These are phyloP conservation scores for Bondarzewia mesenterica DNA, from an alignment of 1,284 basidiomycete genomes.

Conservation along the genomic window DNA sequence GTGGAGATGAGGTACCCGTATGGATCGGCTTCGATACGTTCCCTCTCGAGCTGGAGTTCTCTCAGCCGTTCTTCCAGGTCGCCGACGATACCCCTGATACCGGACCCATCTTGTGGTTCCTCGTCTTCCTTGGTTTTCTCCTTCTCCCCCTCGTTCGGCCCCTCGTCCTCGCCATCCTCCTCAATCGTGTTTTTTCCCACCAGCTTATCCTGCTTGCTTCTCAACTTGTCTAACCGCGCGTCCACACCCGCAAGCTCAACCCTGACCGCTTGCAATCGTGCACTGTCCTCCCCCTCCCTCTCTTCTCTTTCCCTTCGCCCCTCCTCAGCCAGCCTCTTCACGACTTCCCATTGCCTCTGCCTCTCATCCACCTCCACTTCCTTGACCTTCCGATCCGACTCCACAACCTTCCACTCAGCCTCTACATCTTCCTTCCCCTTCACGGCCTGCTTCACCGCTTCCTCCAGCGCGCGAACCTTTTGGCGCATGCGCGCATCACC, in stretches of 20 bases:
- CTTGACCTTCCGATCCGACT: conserved; percentile 43
- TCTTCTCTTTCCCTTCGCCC: conserved; percentile 23
- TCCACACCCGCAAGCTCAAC: conserved; percentile 29
- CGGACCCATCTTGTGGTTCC: not conserved
- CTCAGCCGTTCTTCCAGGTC: conserved; percentile 33
- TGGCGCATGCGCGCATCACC: conserved; percentile 63
- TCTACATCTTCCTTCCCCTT: conserved; percentile 51
- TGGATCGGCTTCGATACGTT: conserved; percentile 28
- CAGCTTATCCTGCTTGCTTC: conserved; percentile 48
- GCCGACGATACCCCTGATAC: conserved; percentile 20
- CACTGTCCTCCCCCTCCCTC: conserved; percentile 32
- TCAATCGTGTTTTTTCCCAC: conserved; percentile 31
- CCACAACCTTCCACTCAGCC: conserved; percentile 38
- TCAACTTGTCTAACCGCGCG: conserved; percentile 42
- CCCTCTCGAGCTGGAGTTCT: conserved; percentile 29
- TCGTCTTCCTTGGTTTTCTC: not conserved
- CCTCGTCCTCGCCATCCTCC: conserved; percentile 18
- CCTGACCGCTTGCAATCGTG: conserved; percentile 36
- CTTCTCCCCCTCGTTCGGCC: not conserved
- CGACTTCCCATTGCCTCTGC: conserved; percentile 36
- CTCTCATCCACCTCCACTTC: conserved; percentile 32
- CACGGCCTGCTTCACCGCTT: conserved; percentile 63
- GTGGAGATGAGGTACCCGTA: conserved; percentile 17
- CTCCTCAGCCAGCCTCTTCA: conserved; percentile 27
- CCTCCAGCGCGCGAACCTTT: conserved; percentile 69